Evolutionary conservation across 768 basidiomycete species (phyloP), one percentile per base, ranked within the genome.

Genomic region (Phaffia australis): DNA sequence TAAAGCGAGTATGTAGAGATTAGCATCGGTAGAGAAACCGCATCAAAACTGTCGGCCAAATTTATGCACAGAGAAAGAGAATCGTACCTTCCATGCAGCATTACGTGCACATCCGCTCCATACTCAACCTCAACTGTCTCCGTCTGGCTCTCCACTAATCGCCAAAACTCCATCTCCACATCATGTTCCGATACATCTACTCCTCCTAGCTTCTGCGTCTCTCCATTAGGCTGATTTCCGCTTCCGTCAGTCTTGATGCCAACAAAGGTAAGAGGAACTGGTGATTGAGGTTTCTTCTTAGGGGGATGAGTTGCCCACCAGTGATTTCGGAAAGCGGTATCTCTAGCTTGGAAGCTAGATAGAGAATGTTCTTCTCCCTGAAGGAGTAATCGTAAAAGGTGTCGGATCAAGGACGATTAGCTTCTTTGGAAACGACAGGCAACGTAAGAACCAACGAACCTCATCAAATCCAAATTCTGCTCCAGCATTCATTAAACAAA

Each of bases 81-180:
- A 8, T 69, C 82, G 69, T 76, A 93, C 92, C 91, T 97, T 77
- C 94, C 94, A 72, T 97, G 91, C 9, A 89, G 94, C 0, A 92
- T 93, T 11, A 92, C 94, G 77, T 97, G 93, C 46, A 99, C 87
- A 76, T 99, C 95, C 1, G 95, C 95, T n/a, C 95, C 95, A 74
- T 99, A 99, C 77, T 99, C 95, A 46, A 98, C 86, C 76, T 99
- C 95, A 21, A 99, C 92, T 0, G 89, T 93, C 74, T 98, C 93
- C 52, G 82, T 79, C 64, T 84, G 82, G 21, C 87, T 87, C 76
- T 95, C 88, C 14, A 97, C 92, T 60, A 99, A 82, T 46, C 92
- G 82, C 95, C 95, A 99, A 72, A 98, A 99, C 76, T 99, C 94
- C 57, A 81, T 80, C 80, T 99, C 95, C 14, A 97, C 84, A 71